Conservation (phyloP, 1,284 basidiomycete species). For the Athelia psychrophila region DNA sequence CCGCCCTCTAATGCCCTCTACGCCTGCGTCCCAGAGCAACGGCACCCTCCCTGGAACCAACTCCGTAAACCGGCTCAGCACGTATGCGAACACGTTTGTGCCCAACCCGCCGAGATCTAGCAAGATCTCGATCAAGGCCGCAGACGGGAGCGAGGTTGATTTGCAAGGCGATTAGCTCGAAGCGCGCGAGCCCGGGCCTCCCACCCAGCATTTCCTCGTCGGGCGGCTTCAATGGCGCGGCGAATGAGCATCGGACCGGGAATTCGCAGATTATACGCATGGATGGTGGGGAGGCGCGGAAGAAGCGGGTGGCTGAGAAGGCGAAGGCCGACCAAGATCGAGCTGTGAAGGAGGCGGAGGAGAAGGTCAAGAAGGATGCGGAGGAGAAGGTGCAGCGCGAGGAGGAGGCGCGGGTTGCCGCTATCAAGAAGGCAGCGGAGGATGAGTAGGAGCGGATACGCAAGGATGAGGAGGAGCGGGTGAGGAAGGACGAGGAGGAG, state of each 20-base stretch:
- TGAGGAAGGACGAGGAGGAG: slow-evolving; percentile 20
- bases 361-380: slow-evolving; percentile 34
- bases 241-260: neutral
- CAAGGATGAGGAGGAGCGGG: slow-evolving; percentile 11
- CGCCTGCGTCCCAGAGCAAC: slow-evolving; percentile 49
- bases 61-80: slow-evolving; percentile 45
- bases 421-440: slow-evolving; percentile 27
- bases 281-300: slow-evolving; percentile 56
- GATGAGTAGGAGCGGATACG: slow-evolving; percentile 22
- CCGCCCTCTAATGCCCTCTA: slow-evolving; percentile 71
- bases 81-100: slow-evolving; percentile 61
- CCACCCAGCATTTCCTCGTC: slow-evolving; percentile 9
- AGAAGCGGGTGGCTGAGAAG: slow-evolving; percentile 49
- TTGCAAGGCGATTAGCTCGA: slow-evolving; percentile 50
- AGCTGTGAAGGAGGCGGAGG: slow-evolving; percentile 28
- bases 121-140: slow-evolving; percentile 51
- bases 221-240: neutral
- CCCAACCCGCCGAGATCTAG: slow-evolving; percentile 36
- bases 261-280: slow-evolving; percentile 39
- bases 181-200: slow-evolving; percentile 40
- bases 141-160: slow-evolving; percentile 58
- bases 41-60: slow-evolving; percentile 13
- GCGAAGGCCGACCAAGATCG: slow-evolving; percentile 33
- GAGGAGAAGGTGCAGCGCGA: slow-evolving; percentile 33
- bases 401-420: slow-evolving; percentile 37